phyloP scores from a whole-genome alignment of 306 rosid species.

The Cicer cuneatum region DNA sequence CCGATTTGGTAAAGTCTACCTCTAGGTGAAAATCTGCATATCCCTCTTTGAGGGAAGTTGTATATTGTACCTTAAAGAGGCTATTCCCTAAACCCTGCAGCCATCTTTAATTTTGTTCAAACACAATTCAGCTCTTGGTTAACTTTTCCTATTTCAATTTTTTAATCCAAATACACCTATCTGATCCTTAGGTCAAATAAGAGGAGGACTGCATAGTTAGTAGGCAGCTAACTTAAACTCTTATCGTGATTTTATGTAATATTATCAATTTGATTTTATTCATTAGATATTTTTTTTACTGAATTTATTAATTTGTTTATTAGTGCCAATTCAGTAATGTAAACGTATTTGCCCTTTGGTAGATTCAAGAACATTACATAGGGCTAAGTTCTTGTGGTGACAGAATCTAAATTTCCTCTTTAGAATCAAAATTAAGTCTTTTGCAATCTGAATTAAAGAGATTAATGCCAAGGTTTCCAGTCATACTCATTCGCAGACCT shows the following conservation, averaged over 20 bases:
- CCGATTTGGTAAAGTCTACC: neutral
- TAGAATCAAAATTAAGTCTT: too few species aligned
- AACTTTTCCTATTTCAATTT: neutral
- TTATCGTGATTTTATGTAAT: neutral
- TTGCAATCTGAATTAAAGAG: too few species aligned
- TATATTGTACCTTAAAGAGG: neutral
- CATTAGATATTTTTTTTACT: neutral
- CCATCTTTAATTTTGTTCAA: conserved; percentile 1
- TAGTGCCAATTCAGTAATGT: neutral
- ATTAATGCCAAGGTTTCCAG: too few species aligned
- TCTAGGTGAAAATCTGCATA: neutral
- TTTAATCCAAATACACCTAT: neutral
- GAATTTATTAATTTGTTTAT: neutral
- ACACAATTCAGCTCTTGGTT: conserved; percentile 6
- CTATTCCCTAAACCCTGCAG: conserved; percentile 1
- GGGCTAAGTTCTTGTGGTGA: too few species aligned
- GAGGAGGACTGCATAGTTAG: neutral
- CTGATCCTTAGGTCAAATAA: neutral
- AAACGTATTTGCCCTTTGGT: neutral
- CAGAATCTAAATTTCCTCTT: too few species aligned
- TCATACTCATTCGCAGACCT: too few species aligned
- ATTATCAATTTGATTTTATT: neutral
- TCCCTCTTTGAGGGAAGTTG: neutral
- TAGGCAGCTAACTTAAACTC: conserved; percentile 1
- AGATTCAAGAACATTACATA: too few species aligned